Conservation (phyloP, 2,329 filamentous ascomycete genomes). For the Akanthomyces lecanii region DNA sequence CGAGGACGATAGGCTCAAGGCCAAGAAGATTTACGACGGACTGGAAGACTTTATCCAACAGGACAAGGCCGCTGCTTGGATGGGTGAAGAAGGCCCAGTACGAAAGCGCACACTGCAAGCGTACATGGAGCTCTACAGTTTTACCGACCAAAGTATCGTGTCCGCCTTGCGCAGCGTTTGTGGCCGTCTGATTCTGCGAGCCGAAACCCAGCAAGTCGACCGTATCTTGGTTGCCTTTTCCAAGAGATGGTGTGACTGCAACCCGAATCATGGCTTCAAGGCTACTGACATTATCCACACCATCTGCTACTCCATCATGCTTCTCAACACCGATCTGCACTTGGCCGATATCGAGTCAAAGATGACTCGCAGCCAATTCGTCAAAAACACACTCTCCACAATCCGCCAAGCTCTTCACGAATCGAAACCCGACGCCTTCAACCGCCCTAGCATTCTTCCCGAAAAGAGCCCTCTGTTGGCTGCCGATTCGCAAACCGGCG, state of each 20-base stretch:
- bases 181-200: slow-evolving; percentile 73
- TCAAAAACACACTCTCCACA: slow-evolving; percentile 94
- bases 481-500: slow-evolving; percentile 31
- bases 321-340: slow-evolving; percentile 94
- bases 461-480: slow-evolving; percentile 34
- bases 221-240: slow-evolving; percentile 88
- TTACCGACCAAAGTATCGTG: slow-evolving; percentile 74
- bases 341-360: slow-evolving; percentile 92
- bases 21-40: slow-evolving; percentile 78
- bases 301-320: slow-evolving; percentile 91
- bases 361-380: slow-evolving; percentile 92
- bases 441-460: slow-evolving; percentile 53
- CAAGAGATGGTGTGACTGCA: slow-evolving; percentile 88
- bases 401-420: slow-evolving; percentile 74
- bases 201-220: slow-evolving; percentile 95
- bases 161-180: slow-evolving; percentile 76
- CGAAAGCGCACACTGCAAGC: slow-evolving; percentile 60
- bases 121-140: slow-evolving; percentile 93
- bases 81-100: slow-evolving; percentile 68
- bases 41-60: slow-evolving; percentile 76
- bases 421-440: slow-evolving; percentile 63
- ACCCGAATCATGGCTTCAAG: slow-evolving; percentile 90
- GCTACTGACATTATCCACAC: slow-evolving; percentile 89
- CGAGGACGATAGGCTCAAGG: slow-evolving; percentile 70
- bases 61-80: slow-evolving; percentile 78